A percentile compares a stretch with the other conserved stretches of the same genome.
These are phyloP conservation scores for Neocucurbitaria cava DNA, from an alignment of 2,329 filamentous ascomycete species.

Conservation along the genomic window DNA sequence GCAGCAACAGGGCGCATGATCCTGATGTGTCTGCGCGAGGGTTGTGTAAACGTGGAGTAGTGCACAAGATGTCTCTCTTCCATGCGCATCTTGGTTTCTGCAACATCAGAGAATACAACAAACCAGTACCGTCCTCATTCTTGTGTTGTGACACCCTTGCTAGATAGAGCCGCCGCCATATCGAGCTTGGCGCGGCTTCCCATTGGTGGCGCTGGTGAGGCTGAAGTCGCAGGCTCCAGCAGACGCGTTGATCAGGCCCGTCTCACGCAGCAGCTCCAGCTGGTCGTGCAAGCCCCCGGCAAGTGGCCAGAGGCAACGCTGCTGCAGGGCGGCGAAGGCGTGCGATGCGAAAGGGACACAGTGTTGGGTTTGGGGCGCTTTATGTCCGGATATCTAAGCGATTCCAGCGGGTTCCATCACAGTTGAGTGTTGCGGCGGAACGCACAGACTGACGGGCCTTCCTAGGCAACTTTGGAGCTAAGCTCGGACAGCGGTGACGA, in stretches of 20 bases:
- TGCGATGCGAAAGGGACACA: constrained; percentile 20
- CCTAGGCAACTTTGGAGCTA: constrained; percentile 34
- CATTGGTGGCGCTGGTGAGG: constrained; percentile 26
- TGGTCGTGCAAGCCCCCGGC: constrained; percentile 13
- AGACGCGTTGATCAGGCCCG: constrained; percentile 26
- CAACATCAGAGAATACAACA: too few species aligned
- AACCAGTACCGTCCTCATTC: not conserved
- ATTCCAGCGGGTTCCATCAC: constrained; percentile 38
- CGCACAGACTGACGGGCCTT: constrained; percentile 23
- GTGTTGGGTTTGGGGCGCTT: constrained; percentile 20
- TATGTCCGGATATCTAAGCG: constrained; percentile 21
- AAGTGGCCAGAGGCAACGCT: constrained; percentile 11
- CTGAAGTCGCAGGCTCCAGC: constrained; percentile 31
- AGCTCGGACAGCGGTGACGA: constrained; percentile 20
- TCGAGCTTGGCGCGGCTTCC: constrained; percentile 12
- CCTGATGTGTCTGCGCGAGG: too few species aligned
- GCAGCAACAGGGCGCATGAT: not conserved
- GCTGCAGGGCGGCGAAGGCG: constrained; percentile 1
- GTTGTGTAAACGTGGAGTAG: too few species aligned
- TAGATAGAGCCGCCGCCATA: not conserved
- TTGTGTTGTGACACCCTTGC: not conserved
- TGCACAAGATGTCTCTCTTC: too few species aligned
- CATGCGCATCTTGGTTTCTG: too few species aligned
- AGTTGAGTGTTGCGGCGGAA: constrained; percentile 33
- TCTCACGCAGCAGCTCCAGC: constrained; percentile 16